Conservation (phyloP, 345 rosid genomes). For the Abelmoschus esculentus region DNA sequence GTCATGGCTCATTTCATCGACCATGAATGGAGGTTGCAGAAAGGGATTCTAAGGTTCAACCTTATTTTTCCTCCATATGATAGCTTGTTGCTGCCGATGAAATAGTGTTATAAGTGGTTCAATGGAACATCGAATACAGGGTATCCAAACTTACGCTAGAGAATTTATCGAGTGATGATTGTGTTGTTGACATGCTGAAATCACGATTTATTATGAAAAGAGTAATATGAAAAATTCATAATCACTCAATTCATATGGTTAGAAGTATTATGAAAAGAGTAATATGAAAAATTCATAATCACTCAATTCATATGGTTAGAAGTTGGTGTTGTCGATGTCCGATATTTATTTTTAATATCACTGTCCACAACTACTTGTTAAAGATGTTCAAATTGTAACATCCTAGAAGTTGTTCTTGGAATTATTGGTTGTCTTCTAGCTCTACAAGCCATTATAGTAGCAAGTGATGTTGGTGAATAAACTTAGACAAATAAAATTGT, state of each 20-base stretch:
- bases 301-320: slow-evolving; percentile 10
- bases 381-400: too few relatives aligned
- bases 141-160: slow-evolving; percentile 18
- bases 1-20: slow-evolving; percentile 19
- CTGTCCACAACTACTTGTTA: too few relatives aligned
- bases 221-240: slow-evolving; percentile 17
- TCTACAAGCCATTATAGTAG: too few relatives aligned
- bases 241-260: too few relatives aligned
- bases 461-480: too few relatives aligned
- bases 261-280: too few relatives aligned
- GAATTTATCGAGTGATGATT: slow-evolving; percentile 11
- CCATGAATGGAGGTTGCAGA: slow-evolving; percentile 28
- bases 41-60: slow-evolving; percentile 20
- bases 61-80: slow-evolving; percentile 22
- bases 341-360: too few relatives aligned
- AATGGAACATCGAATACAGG: slow-evolving; percentile 26
- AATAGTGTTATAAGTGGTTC: slow-evolving; percentile 19
- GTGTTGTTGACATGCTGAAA: slow-evolving; percentile 19
- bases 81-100: slow-evolving; percentile 18
- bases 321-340: neutral
- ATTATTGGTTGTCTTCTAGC: too few relatives aligned
- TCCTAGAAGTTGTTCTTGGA: too few relatives aligned
- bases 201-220: slow-evolving; percentile 12
- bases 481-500: too few relatives aligned
- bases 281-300: too few relatives aligned